phyloP scores from a whole-genome alignment of 2,329 filamentous ascomycete genomes.

The Cytospora schulzeri region DNA sequence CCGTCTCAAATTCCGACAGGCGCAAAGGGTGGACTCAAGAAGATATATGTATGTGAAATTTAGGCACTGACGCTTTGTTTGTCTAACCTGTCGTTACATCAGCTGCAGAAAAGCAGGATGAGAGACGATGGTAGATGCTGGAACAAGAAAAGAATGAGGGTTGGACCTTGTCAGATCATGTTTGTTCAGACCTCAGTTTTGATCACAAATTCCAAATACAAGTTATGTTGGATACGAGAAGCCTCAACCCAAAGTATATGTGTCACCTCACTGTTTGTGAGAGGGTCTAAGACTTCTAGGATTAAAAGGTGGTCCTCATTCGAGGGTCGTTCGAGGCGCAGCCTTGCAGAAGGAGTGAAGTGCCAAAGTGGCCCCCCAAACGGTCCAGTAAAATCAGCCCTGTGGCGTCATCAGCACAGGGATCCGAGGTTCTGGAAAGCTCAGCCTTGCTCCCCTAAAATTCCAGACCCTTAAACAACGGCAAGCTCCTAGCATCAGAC shows the following conservation, averaged over 20 bases:
- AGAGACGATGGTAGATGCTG: neutral
- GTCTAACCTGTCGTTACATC: neutral
- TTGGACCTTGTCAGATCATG: neutral
- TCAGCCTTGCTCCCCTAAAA: conserved; percentile 12
- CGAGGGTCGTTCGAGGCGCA: no score
- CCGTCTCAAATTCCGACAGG: neutral
- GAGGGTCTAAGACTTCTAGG: no score
- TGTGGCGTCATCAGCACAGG: conserved; percentile 20
- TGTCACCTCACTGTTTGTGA: neutral
- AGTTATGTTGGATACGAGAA: neutral
- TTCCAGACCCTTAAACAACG: neutral
- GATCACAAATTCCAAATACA: neutral
- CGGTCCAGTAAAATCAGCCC: conserved; percentile 7
- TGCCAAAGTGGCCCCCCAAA: conserved; percentile 11
- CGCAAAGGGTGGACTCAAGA: neutral
- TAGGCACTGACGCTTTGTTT: neutral
- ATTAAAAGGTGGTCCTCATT: neutral
- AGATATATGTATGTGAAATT: neutral
- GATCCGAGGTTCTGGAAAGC: conserved; percentile 2
- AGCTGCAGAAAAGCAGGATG: neutral
- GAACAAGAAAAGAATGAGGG: neutral
- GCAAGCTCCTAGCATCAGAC: neutral
- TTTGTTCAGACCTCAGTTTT: neutral
- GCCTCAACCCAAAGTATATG: neutral
- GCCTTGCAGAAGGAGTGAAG: conserved; percentile 18